Evolutionary conservation across 2,329 filamentous ascomycete species (phyloP).

Genomic region (Ophiostoma sp.): DNA sequence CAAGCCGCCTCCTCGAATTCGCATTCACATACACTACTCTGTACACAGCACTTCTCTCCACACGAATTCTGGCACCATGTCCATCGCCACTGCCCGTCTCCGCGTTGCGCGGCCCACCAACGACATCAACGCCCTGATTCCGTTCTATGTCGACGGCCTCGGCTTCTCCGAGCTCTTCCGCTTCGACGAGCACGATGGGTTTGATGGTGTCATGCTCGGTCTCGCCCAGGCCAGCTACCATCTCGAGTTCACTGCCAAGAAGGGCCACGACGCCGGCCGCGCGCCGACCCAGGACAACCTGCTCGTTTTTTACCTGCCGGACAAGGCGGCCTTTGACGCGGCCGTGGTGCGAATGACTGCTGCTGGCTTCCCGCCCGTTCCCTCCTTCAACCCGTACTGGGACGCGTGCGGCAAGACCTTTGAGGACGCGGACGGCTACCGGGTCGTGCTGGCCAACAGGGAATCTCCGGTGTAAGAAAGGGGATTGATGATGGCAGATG

Average conservation of each 20-base stretch:
- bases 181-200: slow-evolving; percentile 43
- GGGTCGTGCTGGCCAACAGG: slow-evolving; percentile 44
- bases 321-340: slow-evolving; percentile 34
- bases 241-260: slow-evolving; percentile 45
- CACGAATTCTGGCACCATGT: neutral
- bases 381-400: slow-evolving; percentile 48
- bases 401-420: slow-evolving; percentile 46
- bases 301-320: slow-evolving; percentile 46
- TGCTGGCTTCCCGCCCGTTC: slow-evolving; percentile 39
- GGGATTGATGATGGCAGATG: neutral
- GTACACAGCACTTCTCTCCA: neutral
- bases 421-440: slow-evolving; percentile 49
- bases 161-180: slow-evolving; percentile 40
- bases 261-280: slow-evolving; percentile 39
- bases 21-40: neutral
- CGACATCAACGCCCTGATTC: slow-evolving; percentile 41
- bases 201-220: slow-evolving; percentile 46
- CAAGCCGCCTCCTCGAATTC: neutral
- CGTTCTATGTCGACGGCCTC: slow-evolving; percentile 46
- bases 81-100: slow-evolving; percentile 35
- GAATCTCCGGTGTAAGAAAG: slow-evolving; percentile 23
- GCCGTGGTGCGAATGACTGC: slow-evolving; percentile 40
- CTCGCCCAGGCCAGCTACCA: slow-evolving; percentile 38
- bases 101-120: slow-evolving; percentile 47
- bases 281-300: slow-evolving; percentile 47